Evolutionary conservation across 208 protist species (phyloP), one percentile per base, ranked within the genome.

Genomic region (Trypanosoma cruzi): DNA sequence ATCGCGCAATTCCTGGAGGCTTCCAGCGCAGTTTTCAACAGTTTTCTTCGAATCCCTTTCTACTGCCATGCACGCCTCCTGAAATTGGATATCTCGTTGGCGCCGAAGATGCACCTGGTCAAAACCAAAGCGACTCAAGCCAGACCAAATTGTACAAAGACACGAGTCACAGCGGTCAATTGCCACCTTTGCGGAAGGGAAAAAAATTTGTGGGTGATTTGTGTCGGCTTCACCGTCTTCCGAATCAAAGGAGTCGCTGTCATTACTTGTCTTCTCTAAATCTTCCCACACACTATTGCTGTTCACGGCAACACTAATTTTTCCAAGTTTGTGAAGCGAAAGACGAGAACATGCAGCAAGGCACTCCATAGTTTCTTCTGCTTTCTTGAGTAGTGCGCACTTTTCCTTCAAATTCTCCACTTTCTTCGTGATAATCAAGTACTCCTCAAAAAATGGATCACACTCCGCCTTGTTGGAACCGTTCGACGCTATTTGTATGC

Each of bases 121-220:
- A 58, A 55, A 64, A 36, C 56, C 55, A 37, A 57, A 14, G 32
- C 66, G 66, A 58, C 66, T 58, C 29, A 71, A 36, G 34, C 56
- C 66, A 64, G 66, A 71, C 66, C 66, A 71, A 64, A 64, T 64
- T 29, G 66, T 71, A 36, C 66, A 71, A 36, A 71, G 66, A 57
- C 56, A 71, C 20, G 32, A 55, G 22, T 71, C 66, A 56, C 57
- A 71, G 10, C 57, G 28, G 40, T 71, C 66, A 58, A 71, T n/a
- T 24, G 58, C 22, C 20, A 58, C 56, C 42, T 58, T 71, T 31
- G 66, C 40, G 10, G 57, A 29, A 32, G 40, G 14, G 26, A 71
- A 54, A 58, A 64, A 13, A 24, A 64, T 11, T 64, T n/a, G 57
- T 28, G 66, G 29, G 11, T 55, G 31, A 16, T 16, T 55, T 31